These are phyloP conservation scores for Cyclocybe cylindracea DNA, from an alignment of 768 basidiomycete genomes.

Conservation along the genomic window DNA sequence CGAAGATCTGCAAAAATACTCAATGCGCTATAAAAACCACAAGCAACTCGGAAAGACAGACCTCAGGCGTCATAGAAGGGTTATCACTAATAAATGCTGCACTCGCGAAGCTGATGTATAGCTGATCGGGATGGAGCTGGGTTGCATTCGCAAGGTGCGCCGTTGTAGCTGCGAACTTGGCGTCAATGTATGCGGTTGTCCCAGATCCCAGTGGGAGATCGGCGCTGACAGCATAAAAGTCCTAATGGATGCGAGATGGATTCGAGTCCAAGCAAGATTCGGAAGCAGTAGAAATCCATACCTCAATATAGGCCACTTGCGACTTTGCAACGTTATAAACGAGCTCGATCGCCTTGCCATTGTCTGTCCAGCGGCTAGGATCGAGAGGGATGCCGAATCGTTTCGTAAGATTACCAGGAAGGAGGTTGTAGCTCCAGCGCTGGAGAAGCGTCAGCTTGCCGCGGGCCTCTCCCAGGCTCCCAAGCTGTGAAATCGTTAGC, in stretches of 20 bases:
- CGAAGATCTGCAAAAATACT: slow-evolving; percentile 35
- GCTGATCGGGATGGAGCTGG: slow-evolving; percentile 36
- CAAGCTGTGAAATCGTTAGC: slow-evolving; percentile 30
- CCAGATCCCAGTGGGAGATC: slow-evolving; percentile 33
- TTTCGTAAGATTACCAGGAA: slow-evolving; percentile 37
- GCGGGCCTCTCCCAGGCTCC: slow-evolving; percentile 50
- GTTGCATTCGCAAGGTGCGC: slow-evolving; percentile 46
- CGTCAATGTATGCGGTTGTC: slow-evolving; percentile 37
- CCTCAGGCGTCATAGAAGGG: slow-evolving; percentile 36
- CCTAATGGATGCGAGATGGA: slow-evolving; percentile 18
- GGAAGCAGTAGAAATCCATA: slow-evolving; percentile 3
- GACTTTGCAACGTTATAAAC: slow-evolving; percentile 38
- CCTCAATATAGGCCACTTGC: slow-evolving; percentile 47
- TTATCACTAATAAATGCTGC: slow-evolving; percentile 37
- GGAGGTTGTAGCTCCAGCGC: slow-evolving; percentile 43
- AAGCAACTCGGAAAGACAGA: slow-evolving; percentile 8
- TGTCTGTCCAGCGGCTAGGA: slow-evolving; percentile 47
- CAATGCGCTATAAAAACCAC: background rate
- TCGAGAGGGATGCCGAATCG: slow-evolving; percentile 48
- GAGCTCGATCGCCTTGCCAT: slow-evolving; percentile 43
- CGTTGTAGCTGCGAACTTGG: slow-evolving; percentile 41
- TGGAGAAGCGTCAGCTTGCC: slow-evolving; percentile 54
- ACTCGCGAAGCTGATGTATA: slow-evolving; percentile 51
- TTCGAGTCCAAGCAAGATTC: background rate
- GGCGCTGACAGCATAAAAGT: slow-evolving; percentile 39